Percentiles rank a stretch among this genome's conserved stretches.
Evolutionary conservation across 2,329 filamentous ascomycete species (phyloP).

Genomic region (Pseudogymnoascus sp.): DNA sequence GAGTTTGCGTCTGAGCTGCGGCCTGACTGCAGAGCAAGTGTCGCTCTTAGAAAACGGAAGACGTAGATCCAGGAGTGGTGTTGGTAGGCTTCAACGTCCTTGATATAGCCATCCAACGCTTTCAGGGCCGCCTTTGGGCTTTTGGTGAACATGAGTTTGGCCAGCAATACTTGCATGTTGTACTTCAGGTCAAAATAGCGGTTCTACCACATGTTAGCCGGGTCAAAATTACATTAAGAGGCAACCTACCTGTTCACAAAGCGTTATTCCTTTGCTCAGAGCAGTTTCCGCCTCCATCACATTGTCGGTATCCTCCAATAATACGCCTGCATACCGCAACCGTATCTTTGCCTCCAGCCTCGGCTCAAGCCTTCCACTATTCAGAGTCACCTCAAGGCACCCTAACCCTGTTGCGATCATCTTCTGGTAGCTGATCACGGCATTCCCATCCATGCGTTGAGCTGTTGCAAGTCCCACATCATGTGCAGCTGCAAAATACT

Average conservation of each 20-base stretch:
- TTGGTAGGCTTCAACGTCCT: constrained; percentile 58
- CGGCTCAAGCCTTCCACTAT: constrained; percentile 50
- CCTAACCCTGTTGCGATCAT: constrained; percentile 63
- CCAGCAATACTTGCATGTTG: constrained; percentile 64
- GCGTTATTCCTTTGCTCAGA: constrained; percentile 59
- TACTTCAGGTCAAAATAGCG: constrained; percentile 62
- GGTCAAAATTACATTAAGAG: neutral
- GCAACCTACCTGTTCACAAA: constrained; percentile 52
- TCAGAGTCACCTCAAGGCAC: constrained; percentile 62
- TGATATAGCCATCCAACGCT: constrained; percentile 58
- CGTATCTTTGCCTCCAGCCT: constrained; percentile 60
- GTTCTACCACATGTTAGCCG: constrained; percentile 33
- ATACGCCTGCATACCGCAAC: constrained; percentile 60
- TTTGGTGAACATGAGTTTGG: constrained; percentile 60
- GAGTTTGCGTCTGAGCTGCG: constrained; percentile 53
- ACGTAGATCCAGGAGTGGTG: constrained; percentile 68
- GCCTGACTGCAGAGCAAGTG: constrained; percentile 55
- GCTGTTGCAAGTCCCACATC: constrained; percentile 42
- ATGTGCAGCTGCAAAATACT: constrained; percentile 62
- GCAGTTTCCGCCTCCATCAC: constrained; percentile 63
- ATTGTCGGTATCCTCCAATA: constrained; percentile 68
- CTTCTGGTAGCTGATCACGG: constrained; percentile 59
- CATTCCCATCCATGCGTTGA: constrained; percentile 38
- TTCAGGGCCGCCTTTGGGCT: constrained; percentile 67
- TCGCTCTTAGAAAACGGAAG: constrained; percentile 64